Conservation (phyloP, 2,329 filamentous ascomycete species). For the Trematosphaeria pertusa region DNA sequence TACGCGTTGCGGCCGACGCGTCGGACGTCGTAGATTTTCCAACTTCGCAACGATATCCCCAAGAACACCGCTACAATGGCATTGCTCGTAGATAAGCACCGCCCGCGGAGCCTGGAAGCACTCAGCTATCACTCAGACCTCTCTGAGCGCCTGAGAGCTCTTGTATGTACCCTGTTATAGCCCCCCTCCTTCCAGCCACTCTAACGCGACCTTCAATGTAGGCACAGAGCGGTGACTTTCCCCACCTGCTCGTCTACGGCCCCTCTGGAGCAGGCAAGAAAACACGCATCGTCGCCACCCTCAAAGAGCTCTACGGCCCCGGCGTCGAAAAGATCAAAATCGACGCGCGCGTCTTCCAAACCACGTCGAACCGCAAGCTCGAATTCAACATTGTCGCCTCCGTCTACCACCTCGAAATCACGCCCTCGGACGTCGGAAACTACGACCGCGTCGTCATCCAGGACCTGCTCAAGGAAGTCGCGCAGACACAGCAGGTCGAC, state of each 20-base stretch:
- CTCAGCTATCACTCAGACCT: slow-evolving; percentile 90
- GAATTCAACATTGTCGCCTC: slow-evolving; percentile 99
- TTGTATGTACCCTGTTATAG: no score
- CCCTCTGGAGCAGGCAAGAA: slow-evolving; percentile 98
- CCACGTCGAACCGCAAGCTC: slow-evolving; percentile 92
- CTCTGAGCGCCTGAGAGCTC: slow-evolving; percentile 82
- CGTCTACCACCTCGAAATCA: slow-evolving; percentile 98
- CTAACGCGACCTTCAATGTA: slow-evolving; percentile 47
- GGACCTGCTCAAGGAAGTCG: slow-evolving; percentile 94
- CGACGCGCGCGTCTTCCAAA: slow-evolving; percentile 95
- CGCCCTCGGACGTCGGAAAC: slow-evolving; percentile 93
- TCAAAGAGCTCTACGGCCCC: slow-evolving; percentile 93
- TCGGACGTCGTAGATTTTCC: no score
- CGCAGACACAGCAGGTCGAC: slow-evolving; percentile 99
- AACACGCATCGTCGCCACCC: slow-evolving; percentile 91
- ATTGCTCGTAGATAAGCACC: slow-evolving; percentile 69
- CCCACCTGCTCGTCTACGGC: slow-evolving; percentile 95
- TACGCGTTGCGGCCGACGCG: no score
- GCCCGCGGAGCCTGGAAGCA: slow-evolving; percentile 75
- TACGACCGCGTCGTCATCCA: slow-evolving; percentile 97
- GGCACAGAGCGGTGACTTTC: slow-evolving; percentile 97
- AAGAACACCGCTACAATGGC: slow-evolving; percentile 60
- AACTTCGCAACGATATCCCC: not conserved
- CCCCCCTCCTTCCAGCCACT: no score
- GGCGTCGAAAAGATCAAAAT: slow-evolving; percentile 99